Percentiles rank a stretch among this genome's conserved stretches.
These are phyloP conservation scores for Trichoderma hamatum DNA, from an alignment of 2,329 filamentous ascomycete species.

Conservation along the genomic window DNA sequence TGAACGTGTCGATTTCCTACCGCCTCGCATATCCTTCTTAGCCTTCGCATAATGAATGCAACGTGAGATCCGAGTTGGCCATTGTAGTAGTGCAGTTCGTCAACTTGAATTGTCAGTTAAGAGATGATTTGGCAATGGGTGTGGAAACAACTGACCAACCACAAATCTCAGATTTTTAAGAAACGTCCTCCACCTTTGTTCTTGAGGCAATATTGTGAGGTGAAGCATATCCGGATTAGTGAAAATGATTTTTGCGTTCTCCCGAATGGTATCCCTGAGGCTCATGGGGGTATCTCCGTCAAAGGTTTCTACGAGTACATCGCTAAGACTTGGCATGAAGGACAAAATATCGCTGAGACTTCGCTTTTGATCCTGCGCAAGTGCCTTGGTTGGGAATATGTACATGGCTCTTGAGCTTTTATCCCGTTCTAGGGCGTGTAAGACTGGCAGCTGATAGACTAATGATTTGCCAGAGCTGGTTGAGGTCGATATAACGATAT, in stretches of 20 bases:
- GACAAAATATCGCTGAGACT: constrained; percentile 83
- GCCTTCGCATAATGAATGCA: constrained; percentile 87
- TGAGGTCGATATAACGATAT: constrained; percentile 92
- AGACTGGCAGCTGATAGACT: constrained; percentile 94
- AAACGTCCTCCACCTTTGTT: constrained; percentile 85
- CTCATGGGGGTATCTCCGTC: constrained; percentile 91
- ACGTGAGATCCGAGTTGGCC: constrained; percentile 93
- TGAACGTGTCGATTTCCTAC: constrained; percentile 83
- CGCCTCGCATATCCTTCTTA: constrained; percentile 85
- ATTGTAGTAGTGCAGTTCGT: constrained; percentile 95
- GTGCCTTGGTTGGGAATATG: constrained; percentile 95
- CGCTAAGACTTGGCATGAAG: constrained; percentile 77
- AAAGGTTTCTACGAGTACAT: constrained; percentile 85
- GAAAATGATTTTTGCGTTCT: constrained; percentile 90
- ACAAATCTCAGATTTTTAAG: constrained; percentile 89
- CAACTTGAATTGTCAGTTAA: constrained; percentile 50
- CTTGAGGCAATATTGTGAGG: constrained; percentile 88
- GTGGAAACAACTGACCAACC: constrained; percentile 56
- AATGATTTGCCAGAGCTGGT: constrained; percentile 96
- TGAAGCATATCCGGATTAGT: constrained; percentile 99
- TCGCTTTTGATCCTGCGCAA: constrained; percentile 90
- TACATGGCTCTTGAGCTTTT: constrained; percentile 84
- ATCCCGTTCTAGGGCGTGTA: constrained; percentile 83
- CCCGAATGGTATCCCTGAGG: constrained; percentile 77
- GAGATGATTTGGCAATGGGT: neutral